These are phyloP conservation scores for Puccinellia tenuiflora DNA, from an alignment of 176 grass and related monocot species.

Conservation along the genomic window DNA sequence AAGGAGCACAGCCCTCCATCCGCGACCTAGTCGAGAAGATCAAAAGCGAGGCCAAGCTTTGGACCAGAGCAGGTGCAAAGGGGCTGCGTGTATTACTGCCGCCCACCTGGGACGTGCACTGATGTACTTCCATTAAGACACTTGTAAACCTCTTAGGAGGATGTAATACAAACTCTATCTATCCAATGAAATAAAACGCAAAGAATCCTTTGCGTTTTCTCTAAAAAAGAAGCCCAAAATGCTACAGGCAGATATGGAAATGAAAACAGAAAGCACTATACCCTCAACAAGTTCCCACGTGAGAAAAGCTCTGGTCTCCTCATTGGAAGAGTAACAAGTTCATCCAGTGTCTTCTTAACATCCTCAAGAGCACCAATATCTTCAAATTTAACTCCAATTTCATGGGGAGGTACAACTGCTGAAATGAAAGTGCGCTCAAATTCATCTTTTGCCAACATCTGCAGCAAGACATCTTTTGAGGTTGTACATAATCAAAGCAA, in stretches of 20 bases:
- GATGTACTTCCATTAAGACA: too few relatives aligned
- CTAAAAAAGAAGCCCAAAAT: not conserved
- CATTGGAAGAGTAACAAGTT: constrained; percentile 96
- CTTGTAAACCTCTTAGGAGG: too few relatives aligned
- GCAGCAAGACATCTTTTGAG: constrained; percentile 33
- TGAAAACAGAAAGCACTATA: constrained; percentile 32
- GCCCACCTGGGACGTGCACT: too few relatives aligned
- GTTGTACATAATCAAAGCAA: not conserved
- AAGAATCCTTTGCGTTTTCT: too few relatives aligned
- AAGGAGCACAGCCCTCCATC: too few relatives aligned
- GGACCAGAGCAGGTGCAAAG: too few relatives aligned
- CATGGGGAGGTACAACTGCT: constrained; percentile 82
- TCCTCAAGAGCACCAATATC: constrained; percentile 95
- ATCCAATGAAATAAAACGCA: too few relatives aligned
- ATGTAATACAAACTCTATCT: too few relatives aligned
- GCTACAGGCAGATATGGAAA: not conserved
- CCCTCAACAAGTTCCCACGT: constrained; percentile 84
- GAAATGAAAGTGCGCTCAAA: constrained; percentile 87
- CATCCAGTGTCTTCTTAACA: constrained; percentile 88
- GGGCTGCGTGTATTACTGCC: too few relatives aligned
- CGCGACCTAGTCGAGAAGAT: too few relatives aligned
- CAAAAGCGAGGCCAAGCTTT: too few relatives aligned
- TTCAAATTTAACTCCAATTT: constrained; percentile 92
- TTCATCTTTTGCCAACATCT: constrained; percentile 92
- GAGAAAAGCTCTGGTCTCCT: constrained; percentile 94